Percentiles rank a stretch among this genome's conserved stretches.
These are phyloP conservation scores for Plantago lanceolata DNA, from an alignment of 305 asterid species.

Conservation along the genomic window DNA sequence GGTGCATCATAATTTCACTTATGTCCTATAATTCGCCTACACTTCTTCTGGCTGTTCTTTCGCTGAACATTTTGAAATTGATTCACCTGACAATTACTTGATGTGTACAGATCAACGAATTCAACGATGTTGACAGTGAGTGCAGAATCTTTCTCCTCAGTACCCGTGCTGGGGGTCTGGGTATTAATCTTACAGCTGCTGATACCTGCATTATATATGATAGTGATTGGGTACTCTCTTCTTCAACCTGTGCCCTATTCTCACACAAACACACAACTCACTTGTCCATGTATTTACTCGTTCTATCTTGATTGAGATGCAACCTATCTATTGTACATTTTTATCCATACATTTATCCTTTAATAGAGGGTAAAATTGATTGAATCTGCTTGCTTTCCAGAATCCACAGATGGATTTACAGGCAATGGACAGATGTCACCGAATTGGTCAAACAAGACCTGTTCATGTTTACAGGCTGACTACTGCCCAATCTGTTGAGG, in stretches of 20 bases:
- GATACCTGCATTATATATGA: conserved; percentile 97
- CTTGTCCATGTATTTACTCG: neutral
- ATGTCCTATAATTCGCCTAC: conserved; percentile 18
- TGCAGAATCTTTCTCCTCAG: conserved; percentile 85
- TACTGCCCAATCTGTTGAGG: conserved; percentile 95
- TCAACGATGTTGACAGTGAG: conserved; percentile 61
- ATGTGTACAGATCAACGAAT: conserved; percentile 68
- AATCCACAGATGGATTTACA: conserved; percentile 99
- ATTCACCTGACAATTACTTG: conserved; percentile 21
- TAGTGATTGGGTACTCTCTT: conserved; percentile 83
- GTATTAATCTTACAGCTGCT: conserved; percentile 96
- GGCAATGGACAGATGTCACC: conserved; percentile 97
- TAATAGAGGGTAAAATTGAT: conserved; percentile 8
- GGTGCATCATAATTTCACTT: neutral
- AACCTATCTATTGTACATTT: neutral
- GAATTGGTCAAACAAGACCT: conserved; percentile 98
- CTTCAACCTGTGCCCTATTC: conserved; percentile 17
- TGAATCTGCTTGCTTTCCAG: conserved; percentile 40
- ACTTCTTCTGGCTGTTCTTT: conserved; percentile 12
- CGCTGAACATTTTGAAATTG: conserved; percentile 5
- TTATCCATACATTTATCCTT: neutral
- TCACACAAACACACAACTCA: neutral
- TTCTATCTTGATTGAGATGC: neutral
- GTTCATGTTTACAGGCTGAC: conserved; percentile 95
- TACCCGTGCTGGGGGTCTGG: conserved; percentile 98